Evolutionary conservation across 192 early-diverging fungal species (phyloP), one percentile per base, ranked within the genome.

Genomic region (Powellomyces hirtus): DNA sequence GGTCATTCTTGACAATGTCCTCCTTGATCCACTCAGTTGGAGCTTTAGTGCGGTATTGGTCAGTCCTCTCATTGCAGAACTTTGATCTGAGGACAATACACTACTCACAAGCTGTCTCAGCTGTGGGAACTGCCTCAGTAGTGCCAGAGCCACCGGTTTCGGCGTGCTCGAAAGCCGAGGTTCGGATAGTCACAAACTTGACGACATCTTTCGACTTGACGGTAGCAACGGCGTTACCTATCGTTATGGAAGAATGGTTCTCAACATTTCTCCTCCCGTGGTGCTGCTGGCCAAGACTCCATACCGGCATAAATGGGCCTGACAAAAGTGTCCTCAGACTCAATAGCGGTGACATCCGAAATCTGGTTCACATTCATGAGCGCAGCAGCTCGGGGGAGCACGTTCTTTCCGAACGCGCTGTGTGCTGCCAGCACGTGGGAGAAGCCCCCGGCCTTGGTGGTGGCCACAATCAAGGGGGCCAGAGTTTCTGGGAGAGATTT

Each of bases 271-370:
- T 52, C 50, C 50, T n/a, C 10, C 6, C 50, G 22, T 11, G 24
- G 22, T 6, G 24, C 16, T 52, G 50, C 40, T n/a, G n/a, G n/a
- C n/a, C n/a, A 42, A 14, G 26, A 49, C 18, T 56, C 53, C 53
- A 6, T 56, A 92, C 94, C 96, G 57, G 96, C 96, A 75, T 95
- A 98, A 77, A 98, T 95, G 33, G 96, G 96, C 13, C 96, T 86
- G 53, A 94, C 88, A 85, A 98, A 98, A 18, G 90, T 93, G 65
- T 96, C 93, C 30, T 83, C 86, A 64, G 82, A 63, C 73, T 91
- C 84, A 42, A 98, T 80, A 40, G 71, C 86, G 70, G 84, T 90
- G 46, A 97, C 88, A 68, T 98, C 96, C 16, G 96, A 94, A 45
- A 98, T 80, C 72, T 89, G 90, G 71, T 89, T 88, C 58, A 96